Percentiles rank a stretch among this genome's conserved stretches.
phyloP scores from a whole-genome alignment of 2,329 filamentous ascomycete species.

The Geosmithia morbida region DNA sequence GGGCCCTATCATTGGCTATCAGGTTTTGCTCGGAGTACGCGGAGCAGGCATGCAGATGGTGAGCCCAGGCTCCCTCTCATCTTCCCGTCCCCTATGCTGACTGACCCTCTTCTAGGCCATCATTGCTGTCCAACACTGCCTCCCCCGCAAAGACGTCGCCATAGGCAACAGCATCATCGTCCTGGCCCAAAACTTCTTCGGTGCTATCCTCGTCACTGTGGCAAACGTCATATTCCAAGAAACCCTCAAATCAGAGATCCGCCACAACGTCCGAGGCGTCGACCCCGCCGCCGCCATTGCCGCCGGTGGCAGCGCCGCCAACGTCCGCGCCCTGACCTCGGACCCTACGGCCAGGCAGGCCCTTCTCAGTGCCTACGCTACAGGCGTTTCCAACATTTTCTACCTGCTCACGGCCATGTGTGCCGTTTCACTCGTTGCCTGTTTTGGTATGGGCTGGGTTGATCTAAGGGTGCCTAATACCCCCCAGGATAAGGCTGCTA shows the following conservation, averaged over 20 bases:
- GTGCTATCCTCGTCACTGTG: slow-evolving; percentile 8
- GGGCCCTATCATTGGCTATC: slow-evolving; percentile 30
- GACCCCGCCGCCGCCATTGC: slow-evolving; percentile 4
- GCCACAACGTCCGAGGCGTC: slow-evolving; percentile 2
- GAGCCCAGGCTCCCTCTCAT: slow-evolving; percentile 3
- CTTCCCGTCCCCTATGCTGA: neutral
- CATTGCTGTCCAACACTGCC: slow-evolving; percentile 3
- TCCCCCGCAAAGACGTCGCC: slow-evolving; percentile 1
- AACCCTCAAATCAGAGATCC: slow-evolving; percentile 2
- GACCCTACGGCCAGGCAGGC: slow-evolving; percentile 1
- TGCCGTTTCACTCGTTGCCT: slow-evolving; percentile 2
- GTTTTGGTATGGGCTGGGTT: slow-evolving; percentile 8
- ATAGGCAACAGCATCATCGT: slow-evolving; percentile 5
- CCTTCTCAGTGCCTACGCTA: slow-evolving; percentile 4
- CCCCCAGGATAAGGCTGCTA: neutral
- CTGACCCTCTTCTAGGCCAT: slow-evolving; percentile 1
- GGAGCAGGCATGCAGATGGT: slow-evolving; percentile 3
- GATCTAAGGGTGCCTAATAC: slow-evolving; percentile 4
- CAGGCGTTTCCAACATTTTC: slow-evolving; percentile 4
- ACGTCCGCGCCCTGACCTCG: slow-evolving; percentile 4
- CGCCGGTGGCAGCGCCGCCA: slow-evolving; percentile 7
- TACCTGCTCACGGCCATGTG: slow-evolving; percentile 4
- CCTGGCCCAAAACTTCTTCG: slow-evolving; percentile 27
- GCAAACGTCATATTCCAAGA: slow-evolving; percentile 8
- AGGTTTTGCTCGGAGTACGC: slow-evolving; percentile 23